Percentiles rank a stretch among this genome's conserved stretches.
These are phyloP conservation scores for Cordyceps tenuipes DNA, from an alignment of 2,329 filamentous ascomycete genomes.

Conservation along the genomic window DNA sequence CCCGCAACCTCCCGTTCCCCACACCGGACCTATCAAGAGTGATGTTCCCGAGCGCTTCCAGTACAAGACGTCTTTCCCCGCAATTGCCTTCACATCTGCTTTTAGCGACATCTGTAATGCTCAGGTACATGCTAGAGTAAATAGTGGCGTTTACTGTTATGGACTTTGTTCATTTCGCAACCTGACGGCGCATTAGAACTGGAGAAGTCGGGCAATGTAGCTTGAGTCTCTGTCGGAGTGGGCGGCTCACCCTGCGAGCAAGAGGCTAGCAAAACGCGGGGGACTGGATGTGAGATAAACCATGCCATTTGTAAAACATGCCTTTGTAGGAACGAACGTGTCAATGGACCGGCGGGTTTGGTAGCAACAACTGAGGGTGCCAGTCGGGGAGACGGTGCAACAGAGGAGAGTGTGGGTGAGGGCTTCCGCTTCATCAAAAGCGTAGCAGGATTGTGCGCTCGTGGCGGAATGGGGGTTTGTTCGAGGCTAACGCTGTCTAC, in stretches of 20 bases:
- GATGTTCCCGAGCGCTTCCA: not conserved
- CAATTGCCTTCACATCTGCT: not conserved
- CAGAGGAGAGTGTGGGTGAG: constrained; percentile 8
- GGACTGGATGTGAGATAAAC: not conserved
- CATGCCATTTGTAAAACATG: no score
- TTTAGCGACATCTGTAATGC: no score
- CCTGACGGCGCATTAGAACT: not conserved
- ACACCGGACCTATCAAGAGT: not conserved
- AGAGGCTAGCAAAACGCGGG: not conserved
- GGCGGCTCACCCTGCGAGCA: not conserved
- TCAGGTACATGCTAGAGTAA: not conserved
- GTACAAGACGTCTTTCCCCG: not conserved
- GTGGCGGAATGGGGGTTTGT: no score
- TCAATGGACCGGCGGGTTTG: no score
- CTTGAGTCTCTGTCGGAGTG: not conserved
- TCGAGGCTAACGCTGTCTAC: not conserved
- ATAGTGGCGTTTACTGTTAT: not conserved
- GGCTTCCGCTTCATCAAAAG: not conserved
- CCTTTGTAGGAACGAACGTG: no score
- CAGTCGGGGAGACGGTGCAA: no score
- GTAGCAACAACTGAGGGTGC: no score
- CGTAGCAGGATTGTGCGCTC: not conserved
- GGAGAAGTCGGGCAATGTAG: constrained; percentile 4
- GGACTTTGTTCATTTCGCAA: no score
- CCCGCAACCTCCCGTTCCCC: no score